phyloP scores from a whole-genome alignment of 306 rosid genomes.

The Rubus idaeus region DNA sequence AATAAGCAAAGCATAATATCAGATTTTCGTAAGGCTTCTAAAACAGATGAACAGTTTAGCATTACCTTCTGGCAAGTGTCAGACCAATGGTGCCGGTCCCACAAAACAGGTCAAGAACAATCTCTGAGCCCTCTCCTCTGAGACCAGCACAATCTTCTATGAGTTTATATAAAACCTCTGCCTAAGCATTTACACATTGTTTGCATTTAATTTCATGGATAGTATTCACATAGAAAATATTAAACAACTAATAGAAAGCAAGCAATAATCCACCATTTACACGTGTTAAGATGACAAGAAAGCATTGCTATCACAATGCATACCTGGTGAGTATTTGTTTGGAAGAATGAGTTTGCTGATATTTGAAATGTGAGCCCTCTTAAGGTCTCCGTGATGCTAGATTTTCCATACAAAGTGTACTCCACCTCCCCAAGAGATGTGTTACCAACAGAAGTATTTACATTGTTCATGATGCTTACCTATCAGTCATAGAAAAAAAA shows the following conservation, averaged over 20 bases:
- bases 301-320: constrained; percentile 23
- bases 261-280: not conserved
- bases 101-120: constrained; percentile 95
- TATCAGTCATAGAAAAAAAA: constrained; percentile 31
- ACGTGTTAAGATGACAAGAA: not conserved
- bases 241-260: constrained; percentile 17
- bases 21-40: not conserved
- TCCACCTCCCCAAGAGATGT: constrained; percentile 94
- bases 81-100: constrained; percentile 98
- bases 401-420: constrained; percentile 76
- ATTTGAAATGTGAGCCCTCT: constrained; percentile 89
- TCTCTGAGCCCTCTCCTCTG: constrained; percentile 81
- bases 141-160: constrained; percentile 82
- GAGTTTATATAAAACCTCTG: constrained; percentile 84
- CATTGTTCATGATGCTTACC: constrained; percentile 84
- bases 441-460: constrained; percentile 88
- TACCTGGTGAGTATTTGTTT: constrained; percentile 92
- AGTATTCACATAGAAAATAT: constrained; percentile 14
- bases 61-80: constrained; percentile 82
- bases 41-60: constrained; percentile 9
- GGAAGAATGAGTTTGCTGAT: constrained; percentile 97
- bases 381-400: constrained; percentile 79
- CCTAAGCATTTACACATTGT: constrained; percentile 45
- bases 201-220: constrained; percentile 19
- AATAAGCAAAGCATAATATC: constrained; percentile 19